Base-by-base conservation (phyloP, 371 early-diverging fungal species). In the Apophysomyces ossiformis region DNA sequence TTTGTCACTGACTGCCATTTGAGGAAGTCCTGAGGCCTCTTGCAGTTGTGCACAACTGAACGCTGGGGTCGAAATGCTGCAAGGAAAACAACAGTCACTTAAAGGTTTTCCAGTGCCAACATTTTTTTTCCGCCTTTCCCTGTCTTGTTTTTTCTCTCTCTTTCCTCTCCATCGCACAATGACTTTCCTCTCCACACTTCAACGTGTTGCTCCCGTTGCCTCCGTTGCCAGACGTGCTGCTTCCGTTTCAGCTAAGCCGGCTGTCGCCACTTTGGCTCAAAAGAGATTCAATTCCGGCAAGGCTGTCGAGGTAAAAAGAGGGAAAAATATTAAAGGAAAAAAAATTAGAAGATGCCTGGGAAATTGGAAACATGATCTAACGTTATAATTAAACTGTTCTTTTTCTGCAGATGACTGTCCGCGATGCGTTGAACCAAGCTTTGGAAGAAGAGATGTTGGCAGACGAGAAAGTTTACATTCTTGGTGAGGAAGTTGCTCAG, bases 401-500 rank as follows among this genome's bases (percentile, higher is more conserved):
- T 43, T 26, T 36, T 66, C 26, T 41, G 8, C 86, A 93, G 92
- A 91, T 98, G 86, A 96, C 99, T 45, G 99, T 99, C 45, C 95
- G 98, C 78, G 99, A 99, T 66, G 99, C 99, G 46, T 86, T 99
- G 76, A 99, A 99, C 88, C 89, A 92, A 77, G 99, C 99, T 57
- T 85, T 99, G 75, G 98, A 98, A 70, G 99, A 98, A 86, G 99
- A 99, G 84, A 95, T 99, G 96, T 73, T 79, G 57, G 85, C 87
- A 46, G 99, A 99, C 76, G 90, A 94, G 62, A 90, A 82, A 45
- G 96, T 99, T 45, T 99, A 93, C 81, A 80, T 99, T 63, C 79
- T 99, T 64, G 99, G 99, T 67, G 99, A 99, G 82, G 99, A 99
- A 78, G 97, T 97, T 63, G 97, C 92, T 66, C 93, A 92, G 75